phyloP scores from a whole-genome alignment of 75 land plant genomes.

The Chamaecyparis obtusa region DNA sequence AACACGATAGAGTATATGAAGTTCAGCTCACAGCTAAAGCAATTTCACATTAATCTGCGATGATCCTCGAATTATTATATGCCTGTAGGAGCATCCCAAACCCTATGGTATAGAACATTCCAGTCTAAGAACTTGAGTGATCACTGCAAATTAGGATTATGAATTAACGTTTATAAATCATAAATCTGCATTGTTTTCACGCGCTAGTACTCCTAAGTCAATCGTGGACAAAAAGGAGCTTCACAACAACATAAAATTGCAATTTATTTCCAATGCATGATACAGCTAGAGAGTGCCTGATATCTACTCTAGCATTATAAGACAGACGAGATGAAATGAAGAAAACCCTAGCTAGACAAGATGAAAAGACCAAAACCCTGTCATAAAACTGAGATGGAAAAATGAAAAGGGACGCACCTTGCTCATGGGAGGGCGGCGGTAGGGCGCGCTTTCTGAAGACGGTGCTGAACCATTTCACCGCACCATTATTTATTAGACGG shows the following conservation, averaged over 20 bases:
- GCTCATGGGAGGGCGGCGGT: neutral
- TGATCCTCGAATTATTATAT: neutral
- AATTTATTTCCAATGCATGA: too few species aligned
- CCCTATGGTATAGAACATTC: neutral
- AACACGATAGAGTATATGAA: neutral
- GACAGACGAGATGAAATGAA: too few species aligned
- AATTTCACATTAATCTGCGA: neutral
- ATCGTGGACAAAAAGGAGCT: too few species aligned
- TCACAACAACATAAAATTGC: too few species aligned
- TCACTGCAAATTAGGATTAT: too few species aligned
- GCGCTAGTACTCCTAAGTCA: too few species aligned
- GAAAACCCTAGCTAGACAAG: neutral
- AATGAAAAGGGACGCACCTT: neutral
- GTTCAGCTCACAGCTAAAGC: neutral
- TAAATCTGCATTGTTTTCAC: too few species aligned
- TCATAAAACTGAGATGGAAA: neutral
- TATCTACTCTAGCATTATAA: neutral
- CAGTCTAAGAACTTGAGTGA: too few species aligned
- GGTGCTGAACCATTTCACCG: conserved; percentile 18
- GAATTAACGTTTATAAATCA: too few species aligned
- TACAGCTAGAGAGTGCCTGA: too few species aligned
- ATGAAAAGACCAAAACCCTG: neutral
- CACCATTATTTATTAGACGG: conserved; percentile 19
- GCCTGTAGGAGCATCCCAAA: neutral
- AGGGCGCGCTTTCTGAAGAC: conserved; percentile 23